A percentile compares a stretch with the other conserved stretches of the same genome.
Evolutionary conservation across 768 basidiomycete genomes (phyloP).

Genomic region (Lenzites betulinus): DNA sequence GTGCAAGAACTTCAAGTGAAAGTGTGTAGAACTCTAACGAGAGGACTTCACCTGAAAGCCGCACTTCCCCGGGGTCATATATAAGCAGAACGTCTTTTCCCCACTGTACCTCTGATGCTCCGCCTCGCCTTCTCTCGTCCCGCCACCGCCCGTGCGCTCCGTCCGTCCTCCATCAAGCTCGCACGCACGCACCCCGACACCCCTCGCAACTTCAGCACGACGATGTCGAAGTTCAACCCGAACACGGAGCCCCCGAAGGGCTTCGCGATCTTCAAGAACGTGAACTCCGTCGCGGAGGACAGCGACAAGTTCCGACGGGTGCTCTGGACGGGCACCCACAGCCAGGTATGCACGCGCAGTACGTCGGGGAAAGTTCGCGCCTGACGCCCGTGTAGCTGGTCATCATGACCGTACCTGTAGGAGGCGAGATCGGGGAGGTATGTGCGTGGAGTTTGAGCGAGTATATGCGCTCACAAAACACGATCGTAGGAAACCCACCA

Average conservation of each 20-base stretch:
- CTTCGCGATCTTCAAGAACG: slow-evolving; percentile 28
- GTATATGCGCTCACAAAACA: slow-evolving; percentile 1
- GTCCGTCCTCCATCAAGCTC: not conserved
- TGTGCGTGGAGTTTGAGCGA: not conserved
- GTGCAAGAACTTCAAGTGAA: too few relatives aligned
- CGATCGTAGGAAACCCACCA: slow-evolving; percentile 27
- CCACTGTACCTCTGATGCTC: not conserved
- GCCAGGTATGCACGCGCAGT: slow-evolving; percentile 23
- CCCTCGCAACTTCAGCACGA: slow-evolving; percentile 9
- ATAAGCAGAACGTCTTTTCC: not conserved
- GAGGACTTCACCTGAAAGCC: slow-evolving; percentile 3
- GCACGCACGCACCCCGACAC: not conserved
- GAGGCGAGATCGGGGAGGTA: slow-evolving; percentile 32
- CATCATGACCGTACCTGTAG: slow-evolving; percentile 33
- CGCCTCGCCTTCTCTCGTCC: not conserved
- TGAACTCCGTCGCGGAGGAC: slow-evolving; percentile 26
- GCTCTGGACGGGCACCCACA: slow-evolving; percentile 31
- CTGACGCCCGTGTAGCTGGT: slow-evolving; percentile 21
- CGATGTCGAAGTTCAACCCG: slow-evolving; percentile 25
- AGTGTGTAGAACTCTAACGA: too few relatives aligned
- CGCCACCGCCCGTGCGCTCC: not conserved
- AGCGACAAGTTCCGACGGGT: slow-evolving; percentile 33
- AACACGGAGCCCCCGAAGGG: slow-evolving; percentile 33
- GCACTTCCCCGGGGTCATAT: not conserved
- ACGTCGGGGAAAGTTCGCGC: not conserved